Evolutionary conservation across 2,329 filamentous ascomycete genomes (phyloP).

Genomic region (Fusarium sp.): DNA sequence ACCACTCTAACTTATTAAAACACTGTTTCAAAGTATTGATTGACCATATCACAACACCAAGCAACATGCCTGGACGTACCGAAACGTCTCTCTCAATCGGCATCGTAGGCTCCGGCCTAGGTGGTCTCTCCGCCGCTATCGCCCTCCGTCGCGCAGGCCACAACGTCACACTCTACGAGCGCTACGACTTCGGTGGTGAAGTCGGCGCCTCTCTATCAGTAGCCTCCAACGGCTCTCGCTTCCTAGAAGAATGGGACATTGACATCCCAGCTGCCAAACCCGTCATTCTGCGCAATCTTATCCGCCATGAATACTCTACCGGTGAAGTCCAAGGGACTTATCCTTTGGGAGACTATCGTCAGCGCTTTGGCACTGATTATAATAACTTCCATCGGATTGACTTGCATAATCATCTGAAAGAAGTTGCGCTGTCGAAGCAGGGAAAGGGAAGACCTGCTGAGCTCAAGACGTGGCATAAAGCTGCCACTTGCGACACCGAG

Average conservation of each 20-base stretch:
- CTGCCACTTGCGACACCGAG: conserved; percentile 1
- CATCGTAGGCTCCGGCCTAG: conserved; percentile 61
- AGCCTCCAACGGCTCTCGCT: conserved; percentile 71
- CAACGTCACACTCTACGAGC: conserved; percentile 62
- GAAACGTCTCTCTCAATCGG: conserved; percentile 18
- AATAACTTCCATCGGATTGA: conserved; percentile 24
- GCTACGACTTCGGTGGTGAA: conserved; percentile 69
- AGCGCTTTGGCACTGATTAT: conserved; percentile 17
- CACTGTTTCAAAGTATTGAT: not conserved
- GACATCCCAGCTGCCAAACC: conserved; percentile 20
- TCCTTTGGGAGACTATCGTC: conserved; percentile 16
- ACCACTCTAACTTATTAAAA: not conserved
- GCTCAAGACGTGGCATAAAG: conserved; percentile 11
- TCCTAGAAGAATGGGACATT: conserved; percentile 70
- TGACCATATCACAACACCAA: not conserved
- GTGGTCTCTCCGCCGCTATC: conserved; percentile 64
- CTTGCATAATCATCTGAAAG: conserved; percentile 15
- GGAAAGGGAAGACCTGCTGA: conserved; percentile 1
- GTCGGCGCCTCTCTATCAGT: conserved; percentile 71
- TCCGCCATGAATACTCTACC: conserved; percentile 18
- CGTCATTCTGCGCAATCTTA: conserved; percentile 9
- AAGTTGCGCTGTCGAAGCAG: not conserved
- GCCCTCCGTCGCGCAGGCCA: conserved; percentile 64
- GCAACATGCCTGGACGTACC: conserved; percentile 12
- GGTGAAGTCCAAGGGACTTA: conserved; percentile 11